Evolutionary conservation across 169 alveolate species (phyloP), one percentile per base, ranked within the genome.

Genomic region (Eimeria tenella): DNA sequence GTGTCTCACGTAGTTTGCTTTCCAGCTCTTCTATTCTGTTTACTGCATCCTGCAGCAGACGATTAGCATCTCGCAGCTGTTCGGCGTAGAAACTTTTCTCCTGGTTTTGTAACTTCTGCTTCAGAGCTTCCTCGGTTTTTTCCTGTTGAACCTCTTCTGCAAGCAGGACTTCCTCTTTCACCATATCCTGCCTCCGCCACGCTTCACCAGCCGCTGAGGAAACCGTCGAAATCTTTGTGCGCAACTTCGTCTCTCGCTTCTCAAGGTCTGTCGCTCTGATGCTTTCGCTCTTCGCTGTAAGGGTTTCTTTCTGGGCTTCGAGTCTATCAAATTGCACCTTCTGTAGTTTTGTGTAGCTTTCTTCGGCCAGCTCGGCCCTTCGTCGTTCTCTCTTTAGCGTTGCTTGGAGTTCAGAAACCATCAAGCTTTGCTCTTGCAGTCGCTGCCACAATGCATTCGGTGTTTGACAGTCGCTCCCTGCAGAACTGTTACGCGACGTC

Each of bases 361-460:
- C 56, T 63, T 81, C 89, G 9, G 73, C 55, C 55, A 81, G 73
- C 17, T 42, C 13, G 23, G 71, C 89, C 71, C 55, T 81, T 68
- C 74, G 11, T 6, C 71, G 89, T 31, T 81, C 89, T 23, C 10
- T 58, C 55, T 58, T 25, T 9, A 81, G 53, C 21, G 71, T 21
- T 9, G 52, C 71, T 11, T 81, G 89, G 5, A 81, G 73, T 53
- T 81, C 71, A n/a, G 71, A 60, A 53, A 81, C 55, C 53, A 55
- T 8, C 9, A 15, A 25, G 55, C 60, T 81, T n/a, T 81, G 89
- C 55, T 55, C 89, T 70, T 81, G 89, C 13, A 81, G 71, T 53
- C 55, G 56, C 89, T 81, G 74, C 89, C 62, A 81, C 74, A 81
- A 11, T 60, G 74, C 25, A 53, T 21, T 81, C 23, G 89, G 89